phyloP scores from a whole-genome alignment of 257 asterid genomes.

The Solanum chiquidenum region DNA sequence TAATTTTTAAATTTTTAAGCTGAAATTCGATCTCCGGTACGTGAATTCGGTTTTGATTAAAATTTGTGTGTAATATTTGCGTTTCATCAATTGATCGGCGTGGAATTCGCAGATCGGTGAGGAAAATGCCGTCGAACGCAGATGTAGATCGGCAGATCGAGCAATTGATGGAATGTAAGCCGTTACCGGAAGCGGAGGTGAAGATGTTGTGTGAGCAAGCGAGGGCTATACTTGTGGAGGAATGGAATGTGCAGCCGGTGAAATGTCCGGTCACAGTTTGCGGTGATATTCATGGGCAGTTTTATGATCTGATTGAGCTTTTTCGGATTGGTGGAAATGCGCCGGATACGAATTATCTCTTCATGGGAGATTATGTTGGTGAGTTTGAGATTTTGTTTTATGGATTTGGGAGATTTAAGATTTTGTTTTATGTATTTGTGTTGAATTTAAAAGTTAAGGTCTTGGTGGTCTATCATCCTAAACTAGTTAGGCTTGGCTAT shows the following conservation, averaged over 20 bases:
- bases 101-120: constrained; percentile 1
- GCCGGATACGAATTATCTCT: constrained; percentile 85
- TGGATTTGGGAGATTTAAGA: neutral
- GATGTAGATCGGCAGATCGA: constrained; percentile 85
- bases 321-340: constrained; percentile 82
- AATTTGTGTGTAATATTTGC: neutral
- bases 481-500: neutral
- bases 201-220: constrained; percentile 81
- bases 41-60: neutral
- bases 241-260: constrained; percentile 94
- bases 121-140: constrained; percentile 41
- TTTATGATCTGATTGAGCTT: constrained; percentile 85
- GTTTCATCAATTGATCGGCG: neutral
- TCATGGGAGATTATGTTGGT: constrained; percentile 97
- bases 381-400: constrained; percentile 12
- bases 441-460: neutral
- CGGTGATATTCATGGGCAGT: constrained; percentile 90
- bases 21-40: neutral
- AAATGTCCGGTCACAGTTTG: constrained; percentile 89
- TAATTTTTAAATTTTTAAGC: neutral
- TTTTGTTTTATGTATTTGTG: neutral
- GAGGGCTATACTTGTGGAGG: constrained; percentile 78
- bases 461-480: neutral
- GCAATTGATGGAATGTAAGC: constrained; percentile 93
- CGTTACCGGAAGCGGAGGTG: constrained; percentile 75